Conservation (phyloP, 2,329 filamentous ascomycete species). For the Sporothrix humicola region DNA sequence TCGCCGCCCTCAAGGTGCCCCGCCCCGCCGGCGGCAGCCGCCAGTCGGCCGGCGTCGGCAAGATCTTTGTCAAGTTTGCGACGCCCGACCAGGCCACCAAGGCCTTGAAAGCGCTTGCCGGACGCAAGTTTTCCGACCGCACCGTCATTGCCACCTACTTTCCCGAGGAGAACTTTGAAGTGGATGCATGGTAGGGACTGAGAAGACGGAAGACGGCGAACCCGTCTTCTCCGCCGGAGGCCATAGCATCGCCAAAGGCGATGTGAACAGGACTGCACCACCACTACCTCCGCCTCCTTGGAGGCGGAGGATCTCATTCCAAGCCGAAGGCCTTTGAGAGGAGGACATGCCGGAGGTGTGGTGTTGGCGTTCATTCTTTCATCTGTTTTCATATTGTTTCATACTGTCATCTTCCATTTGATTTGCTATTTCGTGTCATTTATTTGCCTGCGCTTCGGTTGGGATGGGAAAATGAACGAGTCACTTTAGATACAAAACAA, state of each 20-base stretch:
- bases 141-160: conserved; percentile 98
- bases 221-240: no score
- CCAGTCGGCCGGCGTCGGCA: conserved; percentile 88
- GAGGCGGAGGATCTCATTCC: no score
- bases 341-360: neutral
- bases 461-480: conserved; percentile 27
- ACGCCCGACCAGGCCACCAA: conserved; percentile 76
- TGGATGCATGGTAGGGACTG: conserved; percentile 74
- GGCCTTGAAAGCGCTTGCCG: conserved; percentile 86
- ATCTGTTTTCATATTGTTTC: neutral
- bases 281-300: no score
- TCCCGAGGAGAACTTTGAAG: conserved; percentile 96
- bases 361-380: no score
- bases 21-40: conserved; percentile 82
- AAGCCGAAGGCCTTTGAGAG: no score
- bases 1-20: conserved; percentile 91
- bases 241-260: no score
- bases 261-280: no score
- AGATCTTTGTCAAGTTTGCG: conserved; percentile 97
- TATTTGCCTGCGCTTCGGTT: neutral
- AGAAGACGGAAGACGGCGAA: no score
- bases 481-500: neutral
- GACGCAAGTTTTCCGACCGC: conserved; percentile 92
- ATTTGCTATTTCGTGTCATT: neutral
- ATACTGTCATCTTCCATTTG: neutral